Evolutionary conservation across 352 stramenopile species (phyloP), one percentile per base, ranked within the genome.

Genomic region (Paralagenidium karlingii): DNA sequence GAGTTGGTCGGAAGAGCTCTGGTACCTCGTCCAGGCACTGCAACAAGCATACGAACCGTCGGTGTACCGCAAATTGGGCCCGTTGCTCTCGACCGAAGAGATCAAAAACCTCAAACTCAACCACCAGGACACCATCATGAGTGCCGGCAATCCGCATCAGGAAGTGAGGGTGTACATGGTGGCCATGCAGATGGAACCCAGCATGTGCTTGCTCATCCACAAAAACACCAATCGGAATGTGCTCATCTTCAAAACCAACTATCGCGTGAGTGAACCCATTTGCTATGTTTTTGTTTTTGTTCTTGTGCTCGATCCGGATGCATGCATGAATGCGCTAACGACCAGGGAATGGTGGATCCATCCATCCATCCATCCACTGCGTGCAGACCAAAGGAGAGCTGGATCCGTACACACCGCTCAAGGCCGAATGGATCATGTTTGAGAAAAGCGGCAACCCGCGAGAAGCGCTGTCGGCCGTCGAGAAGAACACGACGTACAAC

Each of bases 371-470:
- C n/a, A n/a, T n/a, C n/a, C n/a, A n/a, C n/a, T n/a, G n/a, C n/a
- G 13, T 25, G 8, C 13, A 60, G 49, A 46, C 51, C n/a, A 51
- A 54, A 10, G 34, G 49, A 8, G 55, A 71, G 15, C 32, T 76
- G 8, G 51, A 77, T 36, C 20, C 40, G 0, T 30, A 52, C 2
- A 36, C 49, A 5, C 66, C 66, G 5, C 48, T 80, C 7, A 59
- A 65, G 20, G 66, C 58, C 6, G 67, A 81, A 43, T 81, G 67
- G 67, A 58, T 81, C 51, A 73, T 81, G 63, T 77, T 81, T 34
- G 67, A 81, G 29, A 81, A 77, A 40, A 34, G 21, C 5, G 66
- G 66, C 9, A 81, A 81, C 40, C 67, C 67, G 8, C 53, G 63
- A 0, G 55, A 77, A 16, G 53, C 70, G 9, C 51, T 81, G 12